Evolutionary conservation across 768 basidiomycete species (phyloP).

Genomic region (Leccinum sublutescens): DNA sequence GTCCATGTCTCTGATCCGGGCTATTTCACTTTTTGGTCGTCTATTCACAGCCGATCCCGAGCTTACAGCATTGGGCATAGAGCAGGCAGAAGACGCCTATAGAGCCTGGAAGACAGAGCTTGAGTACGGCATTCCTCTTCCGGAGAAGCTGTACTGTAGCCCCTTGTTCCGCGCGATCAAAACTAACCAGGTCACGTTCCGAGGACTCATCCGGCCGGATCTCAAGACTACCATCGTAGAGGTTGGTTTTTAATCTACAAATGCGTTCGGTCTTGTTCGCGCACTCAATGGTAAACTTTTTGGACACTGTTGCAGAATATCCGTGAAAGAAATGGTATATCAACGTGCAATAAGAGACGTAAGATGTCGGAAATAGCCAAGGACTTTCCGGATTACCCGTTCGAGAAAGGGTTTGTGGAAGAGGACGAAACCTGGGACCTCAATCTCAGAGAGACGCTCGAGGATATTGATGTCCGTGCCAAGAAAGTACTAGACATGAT

Average conservation of each 20-base stretch:
- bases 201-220: constrained; percentile 35
- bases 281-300: background rate
- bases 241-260: constrained; percentile 33
- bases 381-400: constrained; percentile 47
- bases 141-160: constrained; percentile 58
- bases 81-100: constrained; percentile 50
- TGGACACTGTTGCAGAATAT: constrained; percentile 44
- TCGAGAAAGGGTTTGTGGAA: constrained; percentile 61
- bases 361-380: constrained; percentile 45
- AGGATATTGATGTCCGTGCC: constrained; percentile 25
- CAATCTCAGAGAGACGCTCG: constrained; percentile 50
- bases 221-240: constrained; percentile 50
- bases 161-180: constrained; percentile 60
- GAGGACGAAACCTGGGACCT: constrained; percentile 62
- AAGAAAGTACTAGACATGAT: constrained; percentile 50
- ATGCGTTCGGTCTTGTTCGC: too few species aligned
- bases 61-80: constrained; percentile 54
- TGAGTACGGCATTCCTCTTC: constrained; percentile 41
- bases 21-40: background rate
- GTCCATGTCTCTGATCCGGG: background rate
- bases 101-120: constrained; percentile 50
- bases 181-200: constrained; percentile 56
- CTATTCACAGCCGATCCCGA: constrained; percentile 56
- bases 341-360: constrained; percentile 69
- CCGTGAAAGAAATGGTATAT: constrained; percentile 63